phyloP scores from a whole-genome alignment of 2,329 filamentous ascomycete species.

The Arthrinium phaeospermum region DNA sequence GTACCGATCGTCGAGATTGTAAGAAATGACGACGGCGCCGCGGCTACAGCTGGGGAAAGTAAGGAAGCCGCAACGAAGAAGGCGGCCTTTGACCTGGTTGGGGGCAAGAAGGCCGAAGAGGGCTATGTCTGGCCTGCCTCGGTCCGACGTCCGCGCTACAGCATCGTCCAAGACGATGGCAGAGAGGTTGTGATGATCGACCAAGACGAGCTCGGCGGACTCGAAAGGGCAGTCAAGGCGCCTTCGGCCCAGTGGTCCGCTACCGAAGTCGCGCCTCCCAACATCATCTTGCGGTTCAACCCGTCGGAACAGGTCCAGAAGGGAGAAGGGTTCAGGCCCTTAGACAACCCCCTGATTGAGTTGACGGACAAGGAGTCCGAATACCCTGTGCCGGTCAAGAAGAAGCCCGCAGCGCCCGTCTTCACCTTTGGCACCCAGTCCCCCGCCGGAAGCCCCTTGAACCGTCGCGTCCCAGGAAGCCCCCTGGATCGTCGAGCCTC shows the following conservation, averaged over 20 bases:
- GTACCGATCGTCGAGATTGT: background rate
- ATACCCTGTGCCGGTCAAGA: background rate
- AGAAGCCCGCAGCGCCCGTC: background rate
- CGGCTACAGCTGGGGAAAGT: background rate
- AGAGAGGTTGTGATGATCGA: background rate
- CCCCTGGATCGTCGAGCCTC: background rate
- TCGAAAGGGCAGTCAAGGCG: background rate
- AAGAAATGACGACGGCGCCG: background rate
- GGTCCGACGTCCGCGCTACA: background rate
- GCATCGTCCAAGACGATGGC: conserved; percentile 1
- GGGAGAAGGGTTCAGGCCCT: background rate
- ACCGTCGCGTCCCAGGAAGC: background rate
- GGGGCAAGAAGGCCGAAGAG: background rate
- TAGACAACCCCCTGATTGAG: background rate
- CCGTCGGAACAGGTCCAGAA: background rate
- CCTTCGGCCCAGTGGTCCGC: background rate
- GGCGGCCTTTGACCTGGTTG: background rate
- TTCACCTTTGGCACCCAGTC: background rate
- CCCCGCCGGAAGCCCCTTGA: background rate
- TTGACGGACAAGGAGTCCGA: background rate
- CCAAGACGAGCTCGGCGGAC: background rate
- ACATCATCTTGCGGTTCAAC: background rate
- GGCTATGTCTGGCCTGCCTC: conserved; percentile 6
- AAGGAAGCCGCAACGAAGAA: background rate
- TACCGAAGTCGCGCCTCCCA: background rate